Conservation (phyloP, 768 basidiomycete species). For the Russula dissimulans region DNA sequence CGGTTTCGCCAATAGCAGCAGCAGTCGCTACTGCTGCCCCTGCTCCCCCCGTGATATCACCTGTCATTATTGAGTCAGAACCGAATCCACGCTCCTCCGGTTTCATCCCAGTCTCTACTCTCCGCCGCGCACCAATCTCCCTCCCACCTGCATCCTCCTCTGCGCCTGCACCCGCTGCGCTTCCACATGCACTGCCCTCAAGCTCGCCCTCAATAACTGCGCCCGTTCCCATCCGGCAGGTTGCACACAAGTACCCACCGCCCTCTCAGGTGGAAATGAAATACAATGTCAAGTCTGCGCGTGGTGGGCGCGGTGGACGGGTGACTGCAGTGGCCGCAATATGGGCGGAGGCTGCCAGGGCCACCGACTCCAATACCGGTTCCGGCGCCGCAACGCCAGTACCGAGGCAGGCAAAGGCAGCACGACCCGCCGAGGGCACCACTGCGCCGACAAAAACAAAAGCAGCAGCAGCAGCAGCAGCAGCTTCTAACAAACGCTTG, state of each 20-base stretch:
- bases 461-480: neutral
- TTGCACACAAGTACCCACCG: neutral
- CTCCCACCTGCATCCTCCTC: neutral
- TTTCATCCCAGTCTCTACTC: slow-evolving; percentile 56
- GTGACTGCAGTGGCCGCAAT: slow-evolving; percentile 66
- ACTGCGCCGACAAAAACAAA: neutral
- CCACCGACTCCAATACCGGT: neutral
- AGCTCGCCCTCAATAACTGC: neutral
- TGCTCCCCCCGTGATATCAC: too few relatives aligned
- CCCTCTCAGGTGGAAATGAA: slow-evolving; percentile 40
- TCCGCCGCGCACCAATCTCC: slow-evolving; percentile 26
- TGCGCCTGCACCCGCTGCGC: neutral
- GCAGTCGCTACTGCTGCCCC: neutral
- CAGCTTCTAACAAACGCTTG: neutral
- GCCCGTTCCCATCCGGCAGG: neutral
- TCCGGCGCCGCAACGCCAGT: neutral
- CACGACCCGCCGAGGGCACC: neutral
- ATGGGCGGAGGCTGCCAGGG: slow-evolving; percentile 40
- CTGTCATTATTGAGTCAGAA: slow-evolving; percentile 17
- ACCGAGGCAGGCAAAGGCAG: slow-evolving; percentile 3
- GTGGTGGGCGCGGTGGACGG: slow-evolving; percentile 67
- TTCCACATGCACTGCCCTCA: neutral
- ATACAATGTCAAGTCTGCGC: slow-evolving; percentile 67
- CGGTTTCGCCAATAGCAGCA: neutral
- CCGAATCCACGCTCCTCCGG: slow-evolving; percentile 67